Evolutionary conservation across 441 rosid genomes (phyloP).

Genomic region (Erysimum cheiri): DNA sequence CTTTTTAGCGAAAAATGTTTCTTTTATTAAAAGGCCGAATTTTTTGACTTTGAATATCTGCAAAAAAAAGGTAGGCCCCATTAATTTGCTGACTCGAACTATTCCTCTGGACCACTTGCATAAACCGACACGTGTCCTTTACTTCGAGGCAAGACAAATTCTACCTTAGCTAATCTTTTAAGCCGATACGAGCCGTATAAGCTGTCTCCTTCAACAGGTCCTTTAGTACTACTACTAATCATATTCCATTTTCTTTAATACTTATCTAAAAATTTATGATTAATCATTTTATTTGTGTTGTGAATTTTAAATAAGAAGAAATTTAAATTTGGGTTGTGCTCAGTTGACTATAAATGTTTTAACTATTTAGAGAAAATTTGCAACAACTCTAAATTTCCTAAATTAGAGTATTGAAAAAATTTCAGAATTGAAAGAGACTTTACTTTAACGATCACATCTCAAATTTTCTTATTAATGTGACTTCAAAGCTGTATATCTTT

Average conservation of each 20-base stretch:
- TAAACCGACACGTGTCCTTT: conserved; percentile 41
- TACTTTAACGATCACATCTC: conserved; percentile 23
- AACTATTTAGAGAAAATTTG: neutral
- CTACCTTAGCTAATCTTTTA: neutral
- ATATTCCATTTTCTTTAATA: neutral
- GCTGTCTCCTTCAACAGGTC: conserved; percentile 38
- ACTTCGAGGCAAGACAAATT: neutral
- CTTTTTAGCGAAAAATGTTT: conserved; percentile 32
- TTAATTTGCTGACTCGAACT: conserved; percentile 42
- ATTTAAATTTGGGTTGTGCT: neutral
- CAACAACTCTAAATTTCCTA: conserved; percentile 18
- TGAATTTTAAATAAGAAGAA: neutral
- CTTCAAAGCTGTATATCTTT: conserved; percentile 24
- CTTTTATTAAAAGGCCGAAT: conserved; percentile 42
- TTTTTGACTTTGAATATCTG: conserved; percentile 48
- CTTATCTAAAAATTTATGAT: neutral
- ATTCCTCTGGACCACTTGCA: conserved; percentile 42
- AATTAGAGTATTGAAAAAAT: neutral
- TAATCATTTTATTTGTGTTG: neutral
- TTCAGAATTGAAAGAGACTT: conserved; percentile 22
- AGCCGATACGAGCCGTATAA: conserved; percentile 41
- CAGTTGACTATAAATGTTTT: neutral
- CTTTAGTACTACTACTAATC: neutral
- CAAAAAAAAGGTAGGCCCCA: conserved; percentile 32
- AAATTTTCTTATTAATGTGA: conserved; percentile 28